phyloP scores from a whole-genome alignment of 768 basidiomycete genomes.

The Leucocoprinus birnbaumii region DNA sequence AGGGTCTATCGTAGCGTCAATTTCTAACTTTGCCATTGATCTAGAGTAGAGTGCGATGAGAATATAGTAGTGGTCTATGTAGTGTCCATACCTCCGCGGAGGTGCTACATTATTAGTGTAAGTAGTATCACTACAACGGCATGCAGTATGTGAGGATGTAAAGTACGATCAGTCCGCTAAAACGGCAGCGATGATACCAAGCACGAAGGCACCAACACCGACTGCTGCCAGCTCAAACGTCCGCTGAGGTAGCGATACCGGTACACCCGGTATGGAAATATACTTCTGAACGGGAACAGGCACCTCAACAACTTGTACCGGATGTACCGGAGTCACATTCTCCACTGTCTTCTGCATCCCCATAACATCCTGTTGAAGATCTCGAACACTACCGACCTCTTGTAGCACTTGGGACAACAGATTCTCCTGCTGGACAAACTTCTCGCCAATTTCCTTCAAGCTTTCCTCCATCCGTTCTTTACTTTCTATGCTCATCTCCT shows the following conservation, averaged over 20 bases:
- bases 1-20: constrained; percentile 49
- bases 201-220: constrained; percentile 32
- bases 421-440: constrained; percentile 45
- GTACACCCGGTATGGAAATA: constrained; percentile 6
- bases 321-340: not conserved
- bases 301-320: not conserved
- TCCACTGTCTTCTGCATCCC: constrained; percentile 1
- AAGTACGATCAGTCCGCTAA: constrained; percentile 22
- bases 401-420: constrained; percentile 24
- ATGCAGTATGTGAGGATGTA: not conserved
- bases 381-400: constrained; percentile 17
- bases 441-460: constrained; percentile 43
- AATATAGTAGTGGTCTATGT: too few species aligned
- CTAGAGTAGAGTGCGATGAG: not conserved
- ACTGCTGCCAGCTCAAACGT: constrained; percentile 29
- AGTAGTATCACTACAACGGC: too few species aligned
- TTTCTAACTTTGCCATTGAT: constrained; percentile 13
- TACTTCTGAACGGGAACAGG: constrained; percentile 9
- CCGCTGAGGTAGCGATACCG: constrained; percentile 13
- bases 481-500: constrained; percentile 58
- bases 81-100: too few species aligned
- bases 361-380: constrained; percentile 1
- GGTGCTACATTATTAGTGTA: too few species aligned
- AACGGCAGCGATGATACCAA: constrained; percentile 29
- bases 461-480: constrained; percentile 44